Base-by-base conservation (phyloP, 805 yeast species). In the Monosporozyma aquatica region DNA sequence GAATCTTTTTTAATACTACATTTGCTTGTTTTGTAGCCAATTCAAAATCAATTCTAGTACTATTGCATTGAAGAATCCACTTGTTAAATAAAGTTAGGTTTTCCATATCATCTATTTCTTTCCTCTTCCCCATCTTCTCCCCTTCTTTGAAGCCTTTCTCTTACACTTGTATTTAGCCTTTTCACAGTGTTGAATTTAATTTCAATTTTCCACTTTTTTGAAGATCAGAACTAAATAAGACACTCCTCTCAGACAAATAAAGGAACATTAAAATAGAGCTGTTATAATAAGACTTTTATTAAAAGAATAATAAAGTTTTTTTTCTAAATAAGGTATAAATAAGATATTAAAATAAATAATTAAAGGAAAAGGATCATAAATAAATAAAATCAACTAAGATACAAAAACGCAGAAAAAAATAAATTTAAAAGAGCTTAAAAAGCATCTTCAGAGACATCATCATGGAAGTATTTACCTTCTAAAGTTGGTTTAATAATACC, bases 391-490 rank as follows among this genome's bases (percentile, higher is more conserved):
- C 4, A 8, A 21, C 20, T 6, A 38, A 17, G 20, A 23, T 24
- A 22, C 23, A 29, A n/a, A 39, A 13, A 28, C 10, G 3, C 6
- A 23, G 8, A 23, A 23, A 23, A 6, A 23, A 23, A 23, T 23
- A 23, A 23, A 23, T 23, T 6, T 15, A 32, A 25, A 21, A 14
- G 4, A 5, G 13, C 10, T 50, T 64, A 60, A 20, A 47, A 70
- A 40, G 82, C 80, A 38, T 81, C 89, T 59, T 82, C 95, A 26
- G 90, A 82, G 48, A 90, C 77, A 58, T 85, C 92, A 47, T 90
- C 97, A 72, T 94, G 95, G 86, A 92, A 89, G 62, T 76, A 81
- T 62, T 82, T 85, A 49, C 97, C 97, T 63, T 86, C 95, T 36
- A 76, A 66, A 23, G 97, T 89, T 48, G 89, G 92, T 56, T 79